A percentile compares a stretch with the other conserved stretches of the same genome.
phyloP scores from a whole-genome alignment of 192 early-diverging fungal genomes.

The Spinellus fusiger region DNA sequence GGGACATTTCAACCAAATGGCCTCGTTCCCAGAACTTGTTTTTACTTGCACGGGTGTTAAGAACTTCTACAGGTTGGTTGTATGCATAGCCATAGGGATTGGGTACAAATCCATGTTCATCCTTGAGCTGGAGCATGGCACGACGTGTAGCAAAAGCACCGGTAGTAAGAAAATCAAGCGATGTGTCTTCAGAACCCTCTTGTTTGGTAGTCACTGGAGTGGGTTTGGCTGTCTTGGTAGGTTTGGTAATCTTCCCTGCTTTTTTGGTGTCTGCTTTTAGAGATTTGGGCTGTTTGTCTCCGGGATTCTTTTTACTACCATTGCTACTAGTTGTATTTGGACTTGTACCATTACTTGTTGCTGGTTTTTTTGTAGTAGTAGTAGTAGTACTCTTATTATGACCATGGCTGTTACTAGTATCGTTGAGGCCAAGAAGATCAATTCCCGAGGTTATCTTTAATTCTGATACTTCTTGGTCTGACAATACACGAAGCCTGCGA shows the following conservation, averaged over 20 bases:
- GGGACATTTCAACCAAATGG: slow-evolving; percentile 32
- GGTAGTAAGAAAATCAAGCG: slow-evolving; percentile 33
- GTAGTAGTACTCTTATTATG: background rate
- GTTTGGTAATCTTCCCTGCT: background rate
- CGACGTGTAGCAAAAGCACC: slow-evolving; percentile 47
- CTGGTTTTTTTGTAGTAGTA: background rate
- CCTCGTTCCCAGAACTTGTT: slow-evolving; percentile 42
- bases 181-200: background rate
- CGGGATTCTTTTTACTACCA: too few relatives aligned
- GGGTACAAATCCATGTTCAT: slow-evolving; percentile 33
- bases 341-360: background rate
- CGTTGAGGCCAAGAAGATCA: too few relatives aligned
- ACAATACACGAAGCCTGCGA: slow-evolving; percentile 29
- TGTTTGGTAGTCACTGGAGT: background rate
- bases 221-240: background rate
- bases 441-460: background rate
- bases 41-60: slow-evolving; percentile 25
- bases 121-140: slow-evolving; percentile 34
- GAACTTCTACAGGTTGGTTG: slow-evolving; percentile 35
- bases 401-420: too few relatives aligned
- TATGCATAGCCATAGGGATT: slow-evolving; percentile 42
- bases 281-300: too few relatives aligned
- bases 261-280: too few relatives aligned
- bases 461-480: slow-evolving; percentile 24
- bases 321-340: too few relatives aligned